Conservation (phyloP, 768 basidiomycete genomes). For the Rhizopogon vesiculosus region DNA sequence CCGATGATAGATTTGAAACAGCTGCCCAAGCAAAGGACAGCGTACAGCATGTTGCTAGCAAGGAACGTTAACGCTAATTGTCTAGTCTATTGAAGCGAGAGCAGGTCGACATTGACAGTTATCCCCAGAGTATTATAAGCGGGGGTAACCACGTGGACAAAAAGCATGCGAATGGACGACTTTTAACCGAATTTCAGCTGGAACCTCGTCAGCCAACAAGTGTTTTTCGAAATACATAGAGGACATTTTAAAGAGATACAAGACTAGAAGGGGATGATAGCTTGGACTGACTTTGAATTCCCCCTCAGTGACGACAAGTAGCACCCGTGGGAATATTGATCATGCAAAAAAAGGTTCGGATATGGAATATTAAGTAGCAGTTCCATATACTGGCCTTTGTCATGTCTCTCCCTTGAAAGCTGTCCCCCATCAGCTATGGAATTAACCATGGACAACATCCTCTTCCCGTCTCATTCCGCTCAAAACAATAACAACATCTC, state of each 20-base stretch:
- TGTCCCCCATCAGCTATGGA: conserved; percentile 21
- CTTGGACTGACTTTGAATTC: background rate
- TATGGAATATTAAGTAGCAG: conserved; percentile 31
- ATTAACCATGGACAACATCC: conserved; percentile 20
- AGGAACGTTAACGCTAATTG: background rate
- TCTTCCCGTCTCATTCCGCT: conserved; percentile 14
- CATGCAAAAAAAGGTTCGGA: conserved; percentile 30
- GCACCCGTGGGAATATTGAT: conserved; percentile 23
- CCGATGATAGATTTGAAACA: no score
- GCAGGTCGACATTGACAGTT: no score
- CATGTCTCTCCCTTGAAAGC: conserved; percentile 29
- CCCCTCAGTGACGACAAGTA: conserved; percentile 10
- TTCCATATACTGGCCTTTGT: conserved; percentile 36
- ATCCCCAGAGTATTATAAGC: background rate
- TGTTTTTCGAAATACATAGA: no score
- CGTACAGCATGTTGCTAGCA: no score
- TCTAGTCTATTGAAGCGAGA: no score
- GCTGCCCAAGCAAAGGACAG: no score
- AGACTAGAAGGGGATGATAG: background rate
- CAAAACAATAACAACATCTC: conserved; percentile 9
- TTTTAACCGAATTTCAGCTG: background rate
- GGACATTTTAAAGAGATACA: no score
- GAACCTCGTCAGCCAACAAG: no score
- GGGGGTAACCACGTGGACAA: conserved; percentile 4
- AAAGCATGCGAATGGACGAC: background rate